These are phyloP conservation scores for Porcisia hertigi DNA, from an alignment of 208 protist genomes.

Conservation along the genomic window DNA sequence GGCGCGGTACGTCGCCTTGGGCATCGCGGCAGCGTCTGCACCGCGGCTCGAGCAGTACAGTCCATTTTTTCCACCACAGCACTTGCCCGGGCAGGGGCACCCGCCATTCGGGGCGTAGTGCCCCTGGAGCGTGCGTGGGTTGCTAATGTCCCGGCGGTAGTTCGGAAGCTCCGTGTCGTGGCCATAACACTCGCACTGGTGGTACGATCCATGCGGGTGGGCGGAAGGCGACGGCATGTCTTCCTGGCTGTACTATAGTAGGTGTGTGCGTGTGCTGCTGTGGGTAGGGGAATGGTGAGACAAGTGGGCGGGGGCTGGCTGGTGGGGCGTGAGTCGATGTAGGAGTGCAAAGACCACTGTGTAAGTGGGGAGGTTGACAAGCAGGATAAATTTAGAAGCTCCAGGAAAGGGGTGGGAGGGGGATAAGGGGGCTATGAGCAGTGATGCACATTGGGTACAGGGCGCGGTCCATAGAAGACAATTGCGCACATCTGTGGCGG, in stretches of 20 bases:
- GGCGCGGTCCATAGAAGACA: neutral
- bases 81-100: conserved; percentile 56
- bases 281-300: neutral
- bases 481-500: neutral
- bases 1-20: conserved; percentile 40
- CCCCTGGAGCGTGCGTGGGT: conserved; percentile 65
- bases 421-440: neutral
- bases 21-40: conserved; percentile 9
- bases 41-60: conserved; percentile 17
- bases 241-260: neutral
- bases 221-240: conserved; percentile 4
- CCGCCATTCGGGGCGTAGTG: conserved; percentile 57
- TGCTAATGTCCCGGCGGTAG: conserved; percentile 62
- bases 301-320: neutral
- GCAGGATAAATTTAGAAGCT: neutral
- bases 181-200: conserved; percentile 68
- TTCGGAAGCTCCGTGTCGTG: conserved; percentile 55
- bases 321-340: neutral
- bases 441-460: neutral
- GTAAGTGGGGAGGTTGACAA: neutral
- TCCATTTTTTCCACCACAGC: conserved; percentile 16
- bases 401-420: neutral
- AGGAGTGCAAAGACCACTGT: conserved; percentile 6
- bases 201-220: conserved; percentile 36
- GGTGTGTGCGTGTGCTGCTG: conserved; percentile 4